Evolutionary conservation across 352 stramenopile species (phyloP), one percentile per base, ranked within the genome.

Genomic region (Salisapilia sapeloensis): DNA sequence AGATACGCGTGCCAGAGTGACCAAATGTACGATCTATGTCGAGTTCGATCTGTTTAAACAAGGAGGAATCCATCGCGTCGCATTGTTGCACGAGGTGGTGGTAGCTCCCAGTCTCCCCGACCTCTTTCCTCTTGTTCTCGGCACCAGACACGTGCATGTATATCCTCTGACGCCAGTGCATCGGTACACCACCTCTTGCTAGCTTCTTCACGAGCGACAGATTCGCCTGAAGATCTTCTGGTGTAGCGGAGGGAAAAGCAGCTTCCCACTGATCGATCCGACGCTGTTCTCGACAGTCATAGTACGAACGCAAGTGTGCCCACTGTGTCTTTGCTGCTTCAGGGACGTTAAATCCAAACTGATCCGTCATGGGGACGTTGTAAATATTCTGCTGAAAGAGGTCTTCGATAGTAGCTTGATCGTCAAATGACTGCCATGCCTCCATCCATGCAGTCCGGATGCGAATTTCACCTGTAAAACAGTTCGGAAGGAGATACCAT

Each of bases 11-110:
- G 15, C 50, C 50, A 0, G 69, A 82, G 31, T 82, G 60, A 2
- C 72, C 69, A 49, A 91, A 91, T 10, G 76, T 91, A 10, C 76
- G 66, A 41, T 84, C 66, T 44, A 86, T 85, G 38, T 91, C 76
- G 13, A 91, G 50, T 17, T 91, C 72, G 41, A 91, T 91, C 37
- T 91, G 76, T 2, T 66, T 59, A 29, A 87, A 87, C 9, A 65
- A 43, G 5, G 56, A 34, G 5, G 62, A 66, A n/a, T 86, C 71
- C 22, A 44, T 31, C 12, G 39, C 36, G 15, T 62, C 47, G 0
- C 55, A 47, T 45, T 71, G 43, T 21, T 54, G 46, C 2, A 78
- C 50, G 3, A 86, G 51, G 33, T 40, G 33, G 2, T 30, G 15
- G 31, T 84, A 86, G 35, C 80, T 80, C 4, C 62, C 42, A 3